Conservation (phyloP, 1,139 yeast species). For the Blastobotrys capitulatus region DNA sequence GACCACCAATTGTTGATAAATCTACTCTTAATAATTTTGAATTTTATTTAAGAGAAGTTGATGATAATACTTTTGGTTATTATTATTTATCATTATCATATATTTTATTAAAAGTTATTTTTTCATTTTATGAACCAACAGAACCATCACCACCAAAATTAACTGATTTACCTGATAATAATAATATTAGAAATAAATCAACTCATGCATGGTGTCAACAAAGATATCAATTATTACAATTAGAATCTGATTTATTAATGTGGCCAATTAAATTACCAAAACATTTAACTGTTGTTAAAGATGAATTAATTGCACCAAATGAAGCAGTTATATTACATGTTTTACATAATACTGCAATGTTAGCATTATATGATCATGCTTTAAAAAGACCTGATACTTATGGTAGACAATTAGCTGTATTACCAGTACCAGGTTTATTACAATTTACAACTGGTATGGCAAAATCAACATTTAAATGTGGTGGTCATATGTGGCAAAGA, state of each 20-base stretch:
- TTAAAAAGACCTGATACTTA: slow-evolving; percentile 14
- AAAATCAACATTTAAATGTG: slow-evolving; percentile 20
- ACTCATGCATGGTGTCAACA: slow-evolving; percentile 5
- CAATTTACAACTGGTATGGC: slow-evolving; percentile 24
- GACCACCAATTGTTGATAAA: slow-evolving; percentile 7
- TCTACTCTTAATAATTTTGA: slow-evolving; percentile 6
- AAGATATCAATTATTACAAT: slow-evolving; percentile 7
- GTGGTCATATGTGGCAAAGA: slow-evolving; percentile 15
- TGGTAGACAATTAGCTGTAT: slow-evolving; percentile 19
- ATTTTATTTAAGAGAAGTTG: slow-evolving; percentile 9
- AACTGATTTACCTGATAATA: not conserved
- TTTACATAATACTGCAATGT: slow-evolving; percentile 19
- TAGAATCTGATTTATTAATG: slow-evolving; percentile 22
- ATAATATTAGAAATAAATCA: not conserved
- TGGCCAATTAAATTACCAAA: slow-evolving; percentile 23
- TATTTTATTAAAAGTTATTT: slow-evolving; percentile 13
- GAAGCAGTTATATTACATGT: slow-evolving; percentile 22
- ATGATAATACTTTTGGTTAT: slow-evolving; percentile 18
- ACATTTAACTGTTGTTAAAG: slow-evolving; percentile 21
- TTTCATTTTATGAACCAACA: slow-evolving; percentile 3
- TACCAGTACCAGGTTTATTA: slow-evolving; percentile 22
- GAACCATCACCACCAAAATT: not conserved
- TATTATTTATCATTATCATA: slow-evolving; percentile 17
- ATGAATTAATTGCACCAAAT: slow-evolving; percentile 21
- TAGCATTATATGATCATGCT: slow-evolving; percentile 17